Evolutionary conservation across 1,139 yeast species (phyloP).

Genomic region (Eremothecium sinecaudum): DNA sequence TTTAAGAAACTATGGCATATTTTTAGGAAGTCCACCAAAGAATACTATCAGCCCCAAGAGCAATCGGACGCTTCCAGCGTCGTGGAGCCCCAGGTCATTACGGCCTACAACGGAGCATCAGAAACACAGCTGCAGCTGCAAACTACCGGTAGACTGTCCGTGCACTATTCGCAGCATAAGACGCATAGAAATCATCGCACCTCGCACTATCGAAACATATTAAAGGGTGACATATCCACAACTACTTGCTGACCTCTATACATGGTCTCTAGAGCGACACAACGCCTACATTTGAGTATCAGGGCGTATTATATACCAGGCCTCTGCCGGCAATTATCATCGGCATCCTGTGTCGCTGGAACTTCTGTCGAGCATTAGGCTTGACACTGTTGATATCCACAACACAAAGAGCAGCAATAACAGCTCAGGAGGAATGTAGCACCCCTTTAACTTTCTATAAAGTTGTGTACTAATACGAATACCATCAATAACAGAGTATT

Average conservation of each 20-base stretch:
- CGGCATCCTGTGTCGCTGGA: neutral
- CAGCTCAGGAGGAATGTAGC: too few species aligned
- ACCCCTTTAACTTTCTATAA: conserved; percentile 1
- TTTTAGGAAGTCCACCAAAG: conserved; percentile 2
- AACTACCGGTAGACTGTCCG: neutral
- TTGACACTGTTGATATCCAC: too few species aligned
- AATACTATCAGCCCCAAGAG: neutral
- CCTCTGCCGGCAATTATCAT: neutral
- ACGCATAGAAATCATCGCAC: conserved; percentile 3
- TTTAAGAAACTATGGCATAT: conserved; percentile 2
- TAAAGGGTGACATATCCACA: conserved; percentile 1
- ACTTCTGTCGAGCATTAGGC: too few species aligned
- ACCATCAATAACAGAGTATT: conserved; percentile 4
- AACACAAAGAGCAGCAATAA: too few species aligned
- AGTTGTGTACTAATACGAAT: conserved; percentile 4
- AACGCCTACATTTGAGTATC: too few species aligned
- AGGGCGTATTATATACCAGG: neutral
- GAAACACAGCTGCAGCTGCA: neutral
- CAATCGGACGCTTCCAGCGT: neutral
- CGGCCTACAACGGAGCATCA: conserved; percentile 1
- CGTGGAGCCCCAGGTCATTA: conserved; percentile 2
- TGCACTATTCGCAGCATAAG: conserved; percentile 3
- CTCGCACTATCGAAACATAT: conserved; percentile 2
- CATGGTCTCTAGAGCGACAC: too few species aligned
- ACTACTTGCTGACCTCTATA: conserved; percentile 1